phyloP scores from a whole-genome alignment of 2,329 filamentous ascomycete species.

The Xylariales sp. region DNA sequence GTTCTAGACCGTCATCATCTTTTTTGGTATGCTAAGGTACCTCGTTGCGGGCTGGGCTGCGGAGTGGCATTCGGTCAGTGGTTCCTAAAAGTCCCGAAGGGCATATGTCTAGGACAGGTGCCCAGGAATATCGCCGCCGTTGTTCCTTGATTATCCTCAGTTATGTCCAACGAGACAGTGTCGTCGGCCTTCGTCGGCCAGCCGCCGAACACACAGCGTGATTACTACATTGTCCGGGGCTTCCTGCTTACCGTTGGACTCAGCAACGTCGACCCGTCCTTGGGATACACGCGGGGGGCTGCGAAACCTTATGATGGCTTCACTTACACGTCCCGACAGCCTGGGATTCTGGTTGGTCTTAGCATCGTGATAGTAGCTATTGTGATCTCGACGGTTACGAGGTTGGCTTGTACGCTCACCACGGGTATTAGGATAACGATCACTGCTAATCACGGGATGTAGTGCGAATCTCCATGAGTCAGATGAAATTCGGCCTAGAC shows the following conservation, averaged over 20 bases:
- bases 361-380: constrained; percentile 24
- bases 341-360: constrained; percentile 23
- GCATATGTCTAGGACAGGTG: too few relatives aligned
- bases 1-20: too few relatives aligned
- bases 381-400: constrained; percentile 21
- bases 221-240: constrained; percentile 25
- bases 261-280: constrained; percentile 14
- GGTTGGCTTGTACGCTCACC: too few relatives aligned
- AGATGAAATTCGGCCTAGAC: constrained; percentile 27
- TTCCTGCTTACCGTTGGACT: constrained; percentile 17
- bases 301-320: constrained; percentile 15
- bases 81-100: too few relatives aligned
- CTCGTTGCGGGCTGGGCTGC: too few relatives aligned
- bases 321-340: constrained; percentile 19
- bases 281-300: constrained; percentile 16
- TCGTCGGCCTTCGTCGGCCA: constrained; percentile 20
- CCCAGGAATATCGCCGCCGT: neutral
- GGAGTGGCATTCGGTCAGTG: too few relatives aligned
- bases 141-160: neutral
- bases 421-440: too few relatives aligned
- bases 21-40: too few relatives aligned
- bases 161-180: constrained; percentile 6
- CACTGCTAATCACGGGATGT: too few relatives aligned
- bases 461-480: constrained; percentile 20
- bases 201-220: constrained; percentile 21